phyloP scores from a whole-genome alignment of 257 asterid species.

The Parsonsia alboflavescens region DNA sequence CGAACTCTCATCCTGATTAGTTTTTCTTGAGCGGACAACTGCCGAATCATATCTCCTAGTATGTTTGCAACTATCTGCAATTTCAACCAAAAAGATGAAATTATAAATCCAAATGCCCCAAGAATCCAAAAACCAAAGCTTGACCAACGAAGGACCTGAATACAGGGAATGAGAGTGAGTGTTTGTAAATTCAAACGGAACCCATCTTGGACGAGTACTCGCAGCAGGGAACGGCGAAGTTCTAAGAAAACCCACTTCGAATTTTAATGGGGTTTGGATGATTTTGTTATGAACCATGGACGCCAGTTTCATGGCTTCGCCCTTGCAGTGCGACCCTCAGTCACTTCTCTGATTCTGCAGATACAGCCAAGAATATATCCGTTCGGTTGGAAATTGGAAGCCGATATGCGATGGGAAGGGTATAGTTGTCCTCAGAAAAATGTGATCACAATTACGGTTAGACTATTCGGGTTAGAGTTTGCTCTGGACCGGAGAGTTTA shows the following conservation, averaged over 20 bases:
- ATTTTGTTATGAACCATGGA: conserved; percentile 34
- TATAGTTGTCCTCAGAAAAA: neutral
- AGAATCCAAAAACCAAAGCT: neutral
- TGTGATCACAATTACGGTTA: too few relatives aligned
- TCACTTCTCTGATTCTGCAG: too few relatives aligned
- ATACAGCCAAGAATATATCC: neutral
- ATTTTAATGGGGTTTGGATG: conserved; percentile 27
- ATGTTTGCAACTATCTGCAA: conserved; percentile 39
- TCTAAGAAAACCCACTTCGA: conserved; percentile 29
- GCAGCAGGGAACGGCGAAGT: conserved; percentile 26
- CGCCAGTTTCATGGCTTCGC: conserved; percentile 50
- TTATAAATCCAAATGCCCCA: neutral
- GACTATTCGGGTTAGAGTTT: neutral
- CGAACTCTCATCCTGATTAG: conserved; percentile 55
- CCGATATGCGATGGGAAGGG: neutral
- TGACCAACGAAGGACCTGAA: conserved; percentile 30
- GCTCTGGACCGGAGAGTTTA: neutral
- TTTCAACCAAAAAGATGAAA: neutral
- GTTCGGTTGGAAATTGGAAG: neutral
- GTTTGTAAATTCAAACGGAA: conserved; percentile 35
- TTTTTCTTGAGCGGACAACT: conserved; percentile 45
- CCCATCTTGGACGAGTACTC: conserved; percentile 26
- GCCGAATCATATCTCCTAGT: conserved; percentile 28
- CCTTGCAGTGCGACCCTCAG: neutral
- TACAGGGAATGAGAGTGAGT: conserved; percentile 29